Evolutionary conservation across 306 rosid species (phyloP), one percentile per base, ranked within the genome.

Genomic region (Inga laurina): DNA sequence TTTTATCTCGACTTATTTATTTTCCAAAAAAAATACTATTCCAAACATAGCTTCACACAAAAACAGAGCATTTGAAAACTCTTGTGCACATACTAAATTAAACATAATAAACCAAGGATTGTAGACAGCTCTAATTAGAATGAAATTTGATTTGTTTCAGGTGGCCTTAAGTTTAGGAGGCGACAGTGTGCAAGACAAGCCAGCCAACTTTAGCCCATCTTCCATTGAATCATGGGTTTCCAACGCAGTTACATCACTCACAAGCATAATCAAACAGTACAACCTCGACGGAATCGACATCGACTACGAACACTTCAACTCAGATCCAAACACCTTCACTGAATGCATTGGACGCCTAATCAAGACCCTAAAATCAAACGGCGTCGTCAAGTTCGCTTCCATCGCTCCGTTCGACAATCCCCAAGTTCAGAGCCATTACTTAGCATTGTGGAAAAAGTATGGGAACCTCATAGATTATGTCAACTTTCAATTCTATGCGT

Each of bases 401-500:
- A 91, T 91, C 52, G 98, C 97, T 77, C 97, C 97, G 0, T 94
- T 90, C 21, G 97, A 87, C 22, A 77, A 91, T 0, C 84, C 87
- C 12, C 79, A 91, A 43, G 97, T 94, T 67, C 98, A 94, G 41
- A 81, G 76, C 27, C 94, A 90, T 35, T 94, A 93, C 84, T 24
- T 84, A 84, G 91, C 94, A 4, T 41, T 93, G 82, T 94, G 98
- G 98, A 91, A 82, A 51, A 91, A 65, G 21, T 89, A 93, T 8
- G 91, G 97, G 1, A 46, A 82, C 37, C 39, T 90, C 65, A 93
- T 94, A 39, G 97, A 94, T 69, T 94, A 91, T 51, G 97, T 94
- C 7, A 94, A 93, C 7, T 94, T 94, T 77, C 98, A 94, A 39
- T 93, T 94, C 66, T 94, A 94, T 35, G 97, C 98, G 1, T 94